Conservation (phyloP, 2,329 filamentous ascomycete genomes). For the Seiridium unicorne region DNA sequence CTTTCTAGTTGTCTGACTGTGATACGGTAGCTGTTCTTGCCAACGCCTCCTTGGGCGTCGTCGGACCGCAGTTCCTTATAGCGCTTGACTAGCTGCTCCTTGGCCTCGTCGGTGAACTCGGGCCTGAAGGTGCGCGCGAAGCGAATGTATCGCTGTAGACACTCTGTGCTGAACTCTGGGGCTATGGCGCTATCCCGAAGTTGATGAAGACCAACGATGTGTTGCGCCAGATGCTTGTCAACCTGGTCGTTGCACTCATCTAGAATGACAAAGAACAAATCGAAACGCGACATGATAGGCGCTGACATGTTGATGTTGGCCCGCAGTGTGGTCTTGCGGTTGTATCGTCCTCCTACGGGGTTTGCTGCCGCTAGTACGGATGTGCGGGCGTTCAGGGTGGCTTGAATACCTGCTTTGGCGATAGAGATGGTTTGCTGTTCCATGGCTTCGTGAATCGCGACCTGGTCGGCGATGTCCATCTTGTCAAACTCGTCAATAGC, state of each 20-base stretch:
- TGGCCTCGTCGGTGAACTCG: conserved; percentile 86
- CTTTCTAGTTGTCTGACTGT: conserved; percentile 95
- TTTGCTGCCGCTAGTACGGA: conserved; percentile 96
- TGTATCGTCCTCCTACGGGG: conserved; percentile 93
- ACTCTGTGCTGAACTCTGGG: conserved; percentile 94
- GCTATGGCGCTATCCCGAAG: conserved; percentile 86
- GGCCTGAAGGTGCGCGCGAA: conserved; percentile 95
- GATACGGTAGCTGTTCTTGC: conserved; percentile 94
- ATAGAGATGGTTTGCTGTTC: conserved; percentile 99
- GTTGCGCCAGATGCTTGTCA: conserved; percentile 86
- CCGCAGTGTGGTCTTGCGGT: conserved; percentile 89
- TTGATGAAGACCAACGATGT: conserved; percentile 94
- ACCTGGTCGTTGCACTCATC: conserved; percentile 94
- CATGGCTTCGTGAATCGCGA: conserved; percentile 99
- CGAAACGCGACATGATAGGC: conserved; percentile 99
- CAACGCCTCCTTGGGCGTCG: conserved; percentile 90
- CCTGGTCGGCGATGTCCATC: conserved; percentile 97
- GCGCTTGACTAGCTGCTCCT: conserved; percentile 78
- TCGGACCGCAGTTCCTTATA: conserved; percentile 95
- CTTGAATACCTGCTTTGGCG: conserved; percentile 96
- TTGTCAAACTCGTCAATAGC: conserved; percentile 99
- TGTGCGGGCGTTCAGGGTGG: conserved; percentile 91
- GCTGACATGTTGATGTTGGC: conserved; percentile 98
- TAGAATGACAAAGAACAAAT: conserved; percentile 96
- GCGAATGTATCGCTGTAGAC: conserved; percentile 93